Percentiles rank a stretch among this genome's conserved stretches.
phyloP scores from a whole-genome alignment of 2,329 filamentous ascomycete species.

The Penicillium aurantiogriseum region DNA sequence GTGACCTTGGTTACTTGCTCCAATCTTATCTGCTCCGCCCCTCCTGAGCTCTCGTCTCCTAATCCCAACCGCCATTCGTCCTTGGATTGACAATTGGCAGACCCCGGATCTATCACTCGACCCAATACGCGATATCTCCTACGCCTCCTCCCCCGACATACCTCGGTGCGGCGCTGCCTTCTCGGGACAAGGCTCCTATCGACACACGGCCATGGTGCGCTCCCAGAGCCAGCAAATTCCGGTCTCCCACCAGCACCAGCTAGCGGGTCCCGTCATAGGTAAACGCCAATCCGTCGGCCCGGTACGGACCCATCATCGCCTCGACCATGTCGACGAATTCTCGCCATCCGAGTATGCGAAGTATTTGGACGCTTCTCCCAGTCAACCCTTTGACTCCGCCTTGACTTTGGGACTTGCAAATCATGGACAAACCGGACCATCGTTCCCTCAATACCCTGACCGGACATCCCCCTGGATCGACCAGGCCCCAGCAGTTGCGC shows the following conservation, averaged over 20 bases:
- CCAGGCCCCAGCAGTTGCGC: slow-evolving; percentile 30
- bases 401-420: slow-evolving; percentile 16
- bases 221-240: slow-evolving; percentile 42
- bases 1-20: slow-evolving; percentile 42
- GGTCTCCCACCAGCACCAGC: slow-evolving; percentile 30
- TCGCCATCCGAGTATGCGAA: slow-evolving; percentile 45
- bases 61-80: slow-evolving; percentile 27
- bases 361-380: slow-evolving; percentile 34
- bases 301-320: slow-evolving; percentile 24
- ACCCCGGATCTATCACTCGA: slow-evolving; percentile 40
- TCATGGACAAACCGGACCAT: slow-evolving; percentile 17
- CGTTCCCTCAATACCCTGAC: slow-evolving; percentile 10
- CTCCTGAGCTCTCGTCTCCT: slow-evolving; percentile 26
- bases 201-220: slow-evolving; percentile 38
- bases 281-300: slow-evolving; percentile 36
- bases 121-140: slow-evolving; percentile 32
- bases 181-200: slow-evolving; percentile 29
- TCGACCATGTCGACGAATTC: slow-evolving; percentile 43
- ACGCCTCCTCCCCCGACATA: slow-evolving; percentile 30
- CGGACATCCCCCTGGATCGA: slow-evolving; percentile 25
- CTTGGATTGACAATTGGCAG: slow-evolving; percentile 45
- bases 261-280: slow-evolving; percentile 24
- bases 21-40: slow-evolving; percentile 27
- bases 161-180: slow-evolving; percentile 29
- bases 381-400: slow-evolving; percentile 25